Conservation (phyloP, 345 rosid genomes). For the Populus pruinosa region DNA sequence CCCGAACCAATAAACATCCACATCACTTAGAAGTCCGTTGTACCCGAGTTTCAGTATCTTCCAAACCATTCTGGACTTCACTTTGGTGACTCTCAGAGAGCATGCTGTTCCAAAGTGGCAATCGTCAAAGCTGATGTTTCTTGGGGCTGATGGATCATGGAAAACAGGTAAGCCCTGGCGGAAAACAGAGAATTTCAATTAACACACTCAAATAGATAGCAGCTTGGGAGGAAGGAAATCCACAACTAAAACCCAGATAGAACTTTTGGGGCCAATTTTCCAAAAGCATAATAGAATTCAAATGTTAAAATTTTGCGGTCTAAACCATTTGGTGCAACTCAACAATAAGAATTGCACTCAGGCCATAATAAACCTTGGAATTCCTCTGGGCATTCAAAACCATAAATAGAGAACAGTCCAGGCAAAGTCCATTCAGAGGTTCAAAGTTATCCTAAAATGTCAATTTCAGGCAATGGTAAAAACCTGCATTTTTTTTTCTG, state of each 20-base stretch:
- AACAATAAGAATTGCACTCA: neutral
- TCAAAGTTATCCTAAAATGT: neutral
- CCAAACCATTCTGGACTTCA: slow-evolving; percentile 79
- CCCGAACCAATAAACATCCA: slow-evolving; percentile 84
- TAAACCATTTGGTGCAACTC: neutral
- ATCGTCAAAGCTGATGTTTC: slow-evolving; percentile 75
- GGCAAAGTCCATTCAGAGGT: neutral
- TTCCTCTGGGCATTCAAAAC: neutral
- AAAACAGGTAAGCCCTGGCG: slow-evolving; percentile 83
- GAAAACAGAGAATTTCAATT: slow-evolving; percentile 16
- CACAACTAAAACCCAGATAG: slow-evolving; percentile 5
- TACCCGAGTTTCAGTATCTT: slow-evolving; percentile 81
- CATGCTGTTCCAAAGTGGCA: slow-evolving; percentile 93
- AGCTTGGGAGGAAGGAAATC: neutral
- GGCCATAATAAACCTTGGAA: neutral
- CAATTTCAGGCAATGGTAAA: neutral
- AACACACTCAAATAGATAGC: neutral
- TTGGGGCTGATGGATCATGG: slow-evolving; percentile 64
- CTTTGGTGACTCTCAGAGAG: slow-evolving; percentile 89
- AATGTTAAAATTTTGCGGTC: neutral
- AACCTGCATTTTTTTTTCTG: neutral
- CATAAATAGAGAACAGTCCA: neutral
- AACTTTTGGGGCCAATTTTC: neutral
- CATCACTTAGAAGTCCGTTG: slow-evolving; percentile 84
- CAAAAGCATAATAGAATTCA: neutral